These are phyloP conservation scores for Cutaneotrichosporon cyanovorans DNA, from an alignment of 1,284 basidiomycete genomes.

Conservation along the genomic window DNA sequence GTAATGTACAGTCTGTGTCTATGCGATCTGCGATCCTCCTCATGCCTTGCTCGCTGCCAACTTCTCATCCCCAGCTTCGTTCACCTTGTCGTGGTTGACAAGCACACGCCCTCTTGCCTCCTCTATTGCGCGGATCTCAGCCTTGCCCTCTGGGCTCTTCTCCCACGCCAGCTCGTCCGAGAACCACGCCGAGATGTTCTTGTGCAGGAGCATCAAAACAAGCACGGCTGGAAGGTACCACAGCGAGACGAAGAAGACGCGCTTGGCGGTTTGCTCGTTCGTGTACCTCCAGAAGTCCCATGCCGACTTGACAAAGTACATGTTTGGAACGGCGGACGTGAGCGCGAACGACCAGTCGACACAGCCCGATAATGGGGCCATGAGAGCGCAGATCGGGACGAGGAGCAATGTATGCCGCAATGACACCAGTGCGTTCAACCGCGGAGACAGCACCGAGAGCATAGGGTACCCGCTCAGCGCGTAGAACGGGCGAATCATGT, in stretches of 20 bases:
- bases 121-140: slow-evolving; percentile 10
- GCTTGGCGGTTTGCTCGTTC: slow-evolving; percentile 68
- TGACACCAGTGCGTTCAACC: slow-evolving; percentile 75
- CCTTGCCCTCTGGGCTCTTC: slow-evolving; percentile 16
- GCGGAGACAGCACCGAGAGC: slow-evolving; percentile 75
- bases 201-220: slow-evolving; percentile 89
- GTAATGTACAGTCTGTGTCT: slow-evolving; percentile 1
- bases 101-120: slow-evolving; percentile 8
- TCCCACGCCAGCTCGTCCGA: slow-evolving; percentile 16
- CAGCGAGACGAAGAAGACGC: slow-evolving; percentile 72
- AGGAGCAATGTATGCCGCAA: slow-evolving; percentile 75
- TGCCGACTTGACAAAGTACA: slow-evolving; percentile 61
- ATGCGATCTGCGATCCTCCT: no score
- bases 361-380: slow-evolving; percentile 77
- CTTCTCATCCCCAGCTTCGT: no score
- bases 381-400: slow-evolving; percentile 68
- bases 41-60: no score
- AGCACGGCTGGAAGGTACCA: slow-evolving; percentile 89
- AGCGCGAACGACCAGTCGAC: slow-evolving; percentile 81
- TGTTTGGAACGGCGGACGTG: slow-evolving; percentile 70
- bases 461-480: slow-evolving; percentile 90
- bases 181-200: slow-evolving; percentile 68
- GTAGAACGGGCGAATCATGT: slow-evolving; percentile 80
- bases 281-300: slow-evolving; percentile 64
- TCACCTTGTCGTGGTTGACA: not conserved